A percentile compares a stretch with the other conserved stretches of the same genome.
Conservation (phyloP, 2,329 filamentous ascomycete species). For the Cercospora brassicicola region DNA sequence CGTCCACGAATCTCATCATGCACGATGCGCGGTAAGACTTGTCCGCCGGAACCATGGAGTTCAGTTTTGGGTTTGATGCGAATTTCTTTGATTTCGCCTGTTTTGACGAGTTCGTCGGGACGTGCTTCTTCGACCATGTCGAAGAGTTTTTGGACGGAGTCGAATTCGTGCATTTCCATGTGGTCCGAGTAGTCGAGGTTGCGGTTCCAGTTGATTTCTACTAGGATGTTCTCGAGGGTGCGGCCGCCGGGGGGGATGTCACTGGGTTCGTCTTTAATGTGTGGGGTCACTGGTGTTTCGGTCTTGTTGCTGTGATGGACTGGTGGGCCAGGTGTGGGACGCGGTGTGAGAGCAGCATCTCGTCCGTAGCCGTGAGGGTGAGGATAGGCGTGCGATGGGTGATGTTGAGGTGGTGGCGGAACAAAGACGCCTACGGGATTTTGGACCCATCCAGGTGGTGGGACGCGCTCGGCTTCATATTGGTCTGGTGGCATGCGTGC, state of each 20-base stretch:
- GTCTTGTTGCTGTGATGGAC: neutral
- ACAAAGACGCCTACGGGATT: constrained; percentile 1
- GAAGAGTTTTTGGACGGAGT: constrained; percentile 16
- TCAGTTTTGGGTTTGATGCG: constrained; percentile 18
- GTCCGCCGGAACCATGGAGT: constrained; percentile 9
- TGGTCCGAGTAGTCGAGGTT: constrained; percentile 19
- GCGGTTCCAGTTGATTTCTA: constrained; percentile 22
- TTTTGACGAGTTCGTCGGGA: constrained; percentile 15
- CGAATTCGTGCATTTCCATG: constrained; percentile 20
- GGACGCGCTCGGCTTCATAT: neutral
- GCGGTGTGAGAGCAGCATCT: constrained; percentile 8
- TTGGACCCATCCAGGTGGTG: neutral
- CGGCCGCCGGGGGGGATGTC: neutral
- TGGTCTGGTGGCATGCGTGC: constrained; percentile 9
- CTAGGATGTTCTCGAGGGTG: constrained; percentile 15
- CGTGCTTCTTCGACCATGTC: constrained; percentile 18
- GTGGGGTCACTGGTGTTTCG: neutral
- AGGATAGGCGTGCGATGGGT: neutral
- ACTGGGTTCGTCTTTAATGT: constrained; percentile 8
- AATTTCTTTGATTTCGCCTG: constrained; percentile 18
- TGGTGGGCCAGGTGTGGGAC: neutral
- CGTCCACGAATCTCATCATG: constrained; percentile 18
- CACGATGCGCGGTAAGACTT: constrained; percentile 19
- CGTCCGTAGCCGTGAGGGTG: neutral
- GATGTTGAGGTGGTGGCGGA: neutral